phyloP scores from a whole-genome alignment of 129 eudicot species.

The Flaveria linearis region DNA sequence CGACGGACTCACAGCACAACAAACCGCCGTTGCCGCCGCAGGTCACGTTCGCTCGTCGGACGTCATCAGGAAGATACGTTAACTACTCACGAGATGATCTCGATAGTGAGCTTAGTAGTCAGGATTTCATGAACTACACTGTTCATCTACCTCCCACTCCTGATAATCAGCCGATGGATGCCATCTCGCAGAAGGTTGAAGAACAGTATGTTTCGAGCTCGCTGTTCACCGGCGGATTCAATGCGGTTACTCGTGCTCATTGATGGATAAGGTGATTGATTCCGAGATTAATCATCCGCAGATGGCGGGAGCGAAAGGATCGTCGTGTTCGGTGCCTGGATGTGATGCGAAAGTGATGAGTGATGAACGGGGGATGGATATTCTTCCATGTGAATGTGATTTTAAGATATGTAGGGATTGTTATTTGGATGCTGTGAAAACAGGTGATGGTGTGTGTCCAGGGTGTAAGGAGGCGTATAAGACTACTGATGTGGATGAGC shows the following conservation, averaged over 20 bases:
- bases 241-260: constrained; percentile 78
- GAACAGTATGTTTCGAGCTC: constrained; percentile 86
- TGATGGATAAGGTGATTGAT: constrained; percentile 89
- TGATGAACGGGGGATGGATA: constrained; percentile 75
- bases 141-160: constrained; percentile 89
- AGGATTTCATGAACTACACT: constrained; percentile 71
- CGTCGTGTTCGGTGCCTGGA: constrained; percentile 78
- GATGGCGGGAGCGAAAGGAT: constrained; percentile 88
- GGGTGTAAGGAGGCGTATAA: constrained; percentile 91
- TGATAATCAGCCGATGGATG: constrained; percentile 84
- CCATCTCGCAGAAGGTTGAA: constrained; percentile 77
- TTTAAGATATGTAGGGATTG: constrained; percentile 93
- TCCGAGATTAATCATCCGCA: constrained; percentile 75
- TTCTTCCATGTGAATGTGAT: constrained; percentile 93
- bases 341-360: constrained; percentile 91
- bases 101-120: constrained; percentile 75
- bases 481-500: constrained; percentile 60
- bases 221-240: constrained; percentile 89
- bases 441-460: constrained; percentile 79
- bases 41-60: constrained; percentile 69
- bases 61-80: constrained; percentile 70
- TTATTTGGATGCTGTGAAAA: constrained; percentile 72
- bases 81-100: constrained; percentile 87
- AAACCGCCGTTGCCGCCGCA: constrained; percentile 84
- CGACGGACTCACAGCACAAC: constrained; percentile 46